A percentile compares a stretch with the other conserved stretches of the same genome.
phyloP scores from a whole-genome alignment of 305 asterid genomes.

The Petunia hybrid region DNA sequence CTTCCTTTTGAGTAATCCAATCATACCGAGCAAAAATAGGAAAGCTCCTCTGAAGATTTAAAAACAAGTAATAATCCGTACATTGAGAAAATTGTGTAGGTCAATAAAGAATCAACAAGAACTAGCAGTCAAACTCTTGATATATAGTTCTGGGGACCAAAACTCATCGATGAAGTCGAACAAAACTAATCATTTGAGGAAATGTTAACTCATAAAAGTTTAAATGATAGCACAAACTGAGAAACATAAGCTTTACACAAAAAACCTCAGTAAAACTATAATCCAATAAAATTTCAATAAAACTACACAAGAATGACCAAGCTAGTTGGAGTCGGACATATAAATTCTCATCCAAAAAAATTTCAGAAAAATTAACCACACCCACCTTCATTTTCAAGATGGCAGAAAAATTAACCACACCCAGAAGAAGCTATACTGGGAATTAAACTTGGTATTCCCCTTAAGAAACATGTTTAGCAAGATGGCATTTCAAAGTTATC shows the following conservation, averaged over 20 bases:
- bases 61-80: background rate
- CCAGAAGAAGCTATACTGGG: too few relatives aligned
- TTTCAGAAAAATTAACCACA: background rate
- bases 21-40: background rate
- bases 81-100: background rate
- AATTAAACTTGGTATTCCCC: too few relatives aligned
- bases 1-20: background rate
- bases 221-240: constrained; percentile 1
- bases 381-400: background rate
- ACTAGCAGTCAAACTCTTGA: background rate
- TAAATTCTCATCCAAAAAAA: too few relatives aligned
- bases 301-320: background rate
- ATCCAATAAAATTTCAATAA: background rate
- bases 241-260: constrained; percentile 17
- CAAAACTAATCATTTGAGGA: constrained; percentile 11
- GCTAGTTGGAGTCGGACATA: too few relatives aligned
- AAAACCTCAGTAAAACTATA: constrained; percentile 4
- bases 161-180: background rate
- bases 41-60: background rate
- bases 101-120: background rate
- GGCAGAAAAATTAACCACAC: too few relatives aligned
- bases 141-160: background rate
- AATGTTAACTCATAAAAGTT: background rate
- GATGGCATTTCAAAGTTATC: too few relatives aligned
- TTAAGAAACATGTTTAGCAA: too few relatives aligned